phyloP scores from a whole-genome alignment of 2,329 filamentous ascomycete species.

The Colletotrichum gloeosporioides region DNA sequence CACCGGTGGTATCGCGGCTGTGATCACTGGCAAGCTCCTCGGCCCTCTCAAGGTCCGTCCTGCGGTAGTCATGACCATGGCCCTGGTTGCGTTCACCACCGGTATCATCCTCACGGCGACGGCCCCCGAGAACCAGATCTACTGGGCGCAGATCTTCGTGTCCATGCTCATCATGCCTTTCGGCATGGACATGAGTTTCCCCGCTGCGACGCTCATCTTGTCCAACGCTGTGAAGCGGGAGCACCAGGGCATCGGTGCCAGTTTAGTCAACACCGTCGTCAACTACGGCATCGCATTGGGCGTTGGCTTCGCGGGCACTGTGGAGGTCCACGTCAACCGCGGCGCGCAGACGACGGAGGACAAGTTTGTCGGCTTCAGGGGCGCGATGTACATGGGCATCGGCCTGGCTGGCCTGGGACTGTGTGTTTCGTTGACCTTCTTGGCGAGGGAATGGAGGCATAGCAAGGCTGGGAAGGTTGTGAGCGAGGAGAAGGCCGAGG shows the following conservation, averaged over 20 bases:
- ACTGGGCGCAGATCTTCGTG: slow-evolving; percentile 70
- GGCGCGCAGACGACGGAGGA: slow-evolving; percentile 25
- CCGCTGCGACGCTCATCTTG: slow-evolving; percentile 65
- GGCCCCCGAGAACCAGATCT: slow-evolving; percentile 59
- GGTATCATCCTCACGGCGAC: slow-evolving; percentile 50
- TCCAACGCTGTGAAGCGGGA: slow-evolving; percentile 54
- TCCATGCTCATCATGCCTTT: slow-evolving; percentile 62
- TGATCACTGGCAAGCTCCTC: slow-evolving; percentile 48
- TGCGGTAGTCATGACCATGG: slow-evolving; percentile 47
- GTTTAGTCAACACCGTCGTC: slow-evolving; percentile 67
- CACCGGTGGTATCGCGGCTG: slow-evolving; percentile 47
- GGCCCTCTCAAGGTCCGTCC: slow-evolving; percentile 40
- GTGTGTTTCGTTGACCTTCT: background rate
- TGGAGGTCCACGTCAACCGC: slow-evolving; percentile 51
- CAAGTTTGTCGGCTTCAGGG: slow-evolving; percentile 38
- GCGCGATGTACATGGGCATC: slow-evolving; percentile 46
- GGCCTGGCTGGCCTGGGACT: slow-evolving; percentile 32
- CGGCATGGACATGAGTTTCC: slow-evolving; percentile 72
- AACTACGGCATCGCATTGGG: slow-evolving; percentile 73
- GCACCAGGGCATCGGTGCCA: slow-evolving; percentile 53
- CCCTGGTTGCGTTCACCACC: slow-evolving; percentile 47
- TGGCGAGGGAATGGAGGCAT: slow-evolving; percentile 16
- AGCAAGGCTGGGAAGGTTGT: background rate
- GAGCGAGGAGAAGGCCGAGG: background rate
- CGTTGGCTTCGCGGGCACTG: slow-evolving; percentile 69